Evolutionary conservation across 148 eudicot genomes (phyloP).

Genomic region (Oxyria digyna): DNA sequence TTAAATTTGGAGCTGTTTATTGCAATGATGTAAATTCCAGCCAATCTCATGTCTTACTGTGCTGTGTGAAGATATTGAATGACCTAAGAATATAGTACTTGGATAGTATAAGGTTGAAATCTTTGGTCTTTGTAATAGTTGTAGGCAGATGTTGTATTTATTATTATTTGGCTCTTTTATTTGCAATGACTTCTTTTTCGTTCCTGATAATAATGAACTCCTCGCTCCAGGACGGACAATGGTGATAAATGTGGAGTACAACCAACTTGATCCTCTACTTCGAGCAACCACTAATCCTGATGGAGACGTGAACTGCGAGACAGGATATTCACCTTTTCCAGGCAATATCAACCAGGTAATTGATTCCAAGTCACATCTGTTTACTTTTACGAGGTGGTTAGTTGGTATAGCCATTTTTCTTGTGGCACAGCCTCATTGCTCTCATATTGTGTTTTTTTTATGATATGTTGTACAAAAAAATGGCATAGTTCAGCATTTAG

Average conservation of each 20-base stretch:
- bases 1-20: background rate
- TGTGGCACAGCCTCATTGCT: background rate
- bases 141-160: background rate
- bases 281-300: slow-evolving; percentile 83
- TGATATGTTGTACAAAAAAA: background rate
- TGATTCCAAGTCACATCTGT: background rate
- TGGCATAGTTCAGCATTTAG: background rate
- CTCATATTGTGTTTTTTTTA: background rate
- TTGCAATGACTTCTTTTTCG: background rate
- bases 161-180: background rate
- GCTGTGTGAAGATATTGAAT: background rate
- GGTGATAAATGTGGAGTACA: slow-evolving; percentile 98
- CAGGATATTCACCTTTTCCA: slow-evolving; percentile 95
- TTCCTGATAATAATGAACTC: slow-evolving; percentile 1
- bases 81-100: background rate
- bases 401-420: background rate
- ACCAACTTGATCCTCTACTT: slow-evolving; percentile 95
- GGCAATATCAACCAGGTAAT: slow-evolving; percentile 95
- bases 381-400: background rate
- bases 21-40: background rate
- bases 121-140: background rate
- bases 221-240: slow-evolving; percentile 65
- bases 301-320: slow-evolving; percentile 86
- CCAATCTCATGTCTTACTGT: background rate
- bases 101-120: background rate